Evolutionary conservation across 345 rosid genomes (phyloP).

Genomic region (Alliaria petiolata): DNA sequence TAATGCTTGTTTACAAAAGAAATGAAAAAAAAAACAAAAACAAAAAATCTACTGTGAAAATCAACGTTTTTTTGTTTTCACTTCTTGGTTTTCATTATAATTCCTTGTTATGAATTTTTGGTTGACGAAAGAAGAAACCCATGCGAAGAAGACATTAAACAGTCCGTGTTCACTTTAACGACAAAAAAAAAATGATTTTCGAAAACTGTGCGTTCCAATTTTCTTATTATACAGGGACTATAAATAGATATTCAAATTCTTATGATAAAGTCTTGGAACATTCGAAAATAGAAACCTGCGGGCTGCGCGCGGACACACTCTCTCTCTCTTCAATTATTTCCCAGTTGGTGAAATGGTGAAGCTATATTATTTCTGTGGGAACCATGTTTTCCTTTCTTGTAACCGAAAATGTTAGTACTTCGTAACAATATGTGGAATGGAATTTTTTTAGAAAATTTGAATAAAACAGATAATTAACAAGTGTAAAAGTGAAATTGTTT

Average conservation of each 20-base stretch:
- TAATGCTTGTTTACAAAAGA: no score
- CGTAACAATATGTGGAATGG: background rate
- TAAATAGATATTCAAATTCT: background rate
- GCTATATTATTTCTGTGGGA: background rate
- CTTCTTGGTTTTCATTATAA: no score
- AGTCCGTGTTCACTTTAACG: background rate
- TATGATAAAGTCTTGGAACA: no score
- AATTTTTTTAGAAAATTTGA: background rate
- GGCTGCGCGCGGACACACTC: no score
- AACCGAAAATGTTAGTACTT: background rate
- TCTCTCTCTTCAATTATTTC: no score
- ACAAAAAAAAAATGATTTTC: background rate
- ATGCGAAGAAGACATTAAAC: background rate
- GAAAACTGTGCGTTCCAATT: background rate
- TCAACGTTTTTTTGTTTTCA: no score
- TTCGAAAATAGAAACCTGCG: background rate
- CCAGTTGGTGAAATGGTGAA: background rate
- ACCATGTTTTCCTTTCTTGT: background rate
- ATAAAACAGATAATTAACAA: background rate
- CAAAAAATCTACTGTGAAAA: no score
- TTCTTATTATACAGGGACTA: background rate
- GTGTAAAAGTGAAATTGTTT: background rate
- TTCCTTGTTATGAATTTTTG: no score
- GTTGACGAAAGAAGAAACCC: background rate
- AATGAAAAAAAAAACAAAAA: no score